Evolutionary conservation across 331 rosid genomes (phyloP).

Genomic region (Rosa hybrid): DNA sequence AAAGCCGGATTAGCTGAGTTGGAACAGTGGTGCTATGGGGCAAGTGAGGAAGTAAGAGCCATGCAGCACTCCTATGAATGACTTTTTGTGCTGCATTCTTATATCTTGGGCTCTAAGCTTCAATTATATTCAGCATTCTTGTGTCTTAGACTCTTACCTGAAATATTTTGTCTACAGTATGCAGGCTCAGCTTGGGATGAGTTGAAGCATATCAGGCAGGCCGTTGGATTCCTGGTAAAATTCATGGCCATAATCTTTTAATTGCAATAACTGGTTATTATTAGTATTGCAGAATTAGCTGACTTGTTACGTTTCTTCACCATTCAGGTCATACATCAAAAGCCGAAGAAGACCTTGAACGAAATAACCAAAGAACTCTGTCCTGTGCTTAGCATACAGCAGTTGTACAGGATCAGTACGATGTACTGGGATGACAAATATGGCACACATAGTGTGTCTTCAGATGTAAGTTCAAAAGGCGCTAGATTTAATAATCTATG

Average conservation of each 20-base stretch:
- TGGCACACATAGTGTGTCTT: constrained; percentile 94
- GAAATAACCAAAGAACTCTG: constrained; percentile 96
- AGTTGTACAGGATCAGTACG: constrained; percentile 93
- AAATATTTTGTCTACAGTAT: constrained; percentile 54
- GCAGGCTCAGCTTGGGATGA: constrained; percentile 97
- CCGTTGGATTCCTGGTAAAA: constrained; percentile 86
- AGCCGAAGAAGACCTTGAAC: constrained; percentile 86
- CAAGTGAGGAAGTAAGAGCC: constrained; percentile 78
- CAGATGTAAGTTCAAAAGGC: constrained; percentile 67
- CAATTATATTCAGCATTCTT: not conserved
- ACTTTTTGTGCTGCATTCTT: constrained; percentile 16
- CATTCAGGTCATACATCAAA: constrained; percentile 93
- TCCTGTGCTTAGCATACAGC: constrained; percentile 98
- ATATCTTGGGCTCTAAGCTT: not conserved
- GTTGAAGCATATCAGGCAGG: constrained; percentile 94
- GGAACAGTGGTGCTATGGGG: constrained; percentile 83
- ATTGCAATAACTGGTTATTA: not conserved
- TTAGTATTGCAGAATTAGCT: constrained; percentile 5
- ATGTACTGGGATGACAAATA: constrained; percentile 99
- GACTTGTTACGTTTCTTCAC: constrained; percentile 14
- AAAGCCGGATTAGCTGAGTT: constrained; percentile 93
- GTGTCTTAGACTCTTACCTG: constrained; percentile 17
- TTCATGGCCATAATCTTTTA: constrained; percentile 13
- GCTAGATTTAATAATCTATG: not conserved
- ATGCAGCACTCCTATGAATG: constrained; percentile 13